Conservation (phyloP, 495 filamentous ascomycete genomes). For the Penicillium verhagenii region DNA sequence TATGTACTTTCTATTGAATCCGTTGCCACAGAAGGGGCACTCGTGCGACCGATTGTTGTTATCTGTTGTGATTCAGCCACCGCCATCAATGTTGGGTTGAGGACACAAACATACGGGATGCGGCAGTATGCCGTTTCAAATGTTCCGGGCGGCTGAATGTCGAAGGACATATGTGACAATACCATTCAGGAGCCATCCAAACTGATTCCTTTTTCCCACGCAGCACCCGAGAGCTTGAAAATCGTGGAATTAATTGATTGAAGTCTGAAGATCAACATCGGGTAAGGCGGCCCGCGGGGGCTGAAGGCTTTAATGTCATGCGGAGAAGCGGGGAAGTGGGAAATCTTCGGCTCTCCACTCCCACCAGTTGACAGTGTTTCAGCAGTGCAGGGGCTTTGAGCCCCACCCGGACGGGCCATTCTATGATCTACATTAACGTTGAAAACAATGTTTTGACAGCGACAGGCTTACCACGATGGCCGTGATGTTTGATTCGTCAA, state of each 20-base stretch:
- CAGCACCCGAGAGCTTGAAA: no score
- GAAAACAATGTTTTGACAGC: slow-evolving; percentile 2
- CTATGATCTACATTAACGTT: slow-evolving; percentile 8
- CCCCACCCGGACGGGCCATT: slow-evolving; percentile 11
- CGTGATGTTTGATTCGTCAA: background rate
- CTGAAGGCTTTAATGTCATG: background rate
- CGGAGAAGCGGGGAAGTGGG: background rate
- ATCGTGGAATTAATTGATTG: background rate
- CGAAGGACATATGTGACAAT: slow-evolving; percentile 18
- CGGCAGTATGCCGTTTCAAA: slow-evolving; percentile 20
- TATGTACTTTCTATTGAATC: slow-evolving; percentile 14
- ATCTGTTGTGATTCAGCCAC: slow-evolving; percentile 9
- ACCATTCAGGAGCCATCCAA: slow-evolving; percentile 9
- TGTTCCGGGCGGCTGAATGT: slow-evolving; percentile 28
- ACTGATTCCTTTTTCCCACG: background rate
- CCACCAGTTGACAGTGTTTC: no score
- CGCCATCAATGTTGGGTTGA: background rate
- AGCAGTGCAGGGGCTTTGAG: no score
- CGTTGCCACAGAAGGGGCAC: slow-evolving; percentile 19
- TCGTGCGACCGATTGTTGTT: slow-evolving; percentile 16
- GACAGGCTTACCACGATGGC: slow-evolving; percentile 5
- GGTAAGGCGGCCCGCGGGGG: background rate
- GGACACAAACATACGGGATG: slow-evolving; percentile 18
- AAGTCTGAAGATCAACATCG: background rate
- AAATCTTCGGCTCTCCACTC: background rate